phyloP scores from a whole-genome alignment of 306 rosid species.

The Mimosa pudica region DNA sequence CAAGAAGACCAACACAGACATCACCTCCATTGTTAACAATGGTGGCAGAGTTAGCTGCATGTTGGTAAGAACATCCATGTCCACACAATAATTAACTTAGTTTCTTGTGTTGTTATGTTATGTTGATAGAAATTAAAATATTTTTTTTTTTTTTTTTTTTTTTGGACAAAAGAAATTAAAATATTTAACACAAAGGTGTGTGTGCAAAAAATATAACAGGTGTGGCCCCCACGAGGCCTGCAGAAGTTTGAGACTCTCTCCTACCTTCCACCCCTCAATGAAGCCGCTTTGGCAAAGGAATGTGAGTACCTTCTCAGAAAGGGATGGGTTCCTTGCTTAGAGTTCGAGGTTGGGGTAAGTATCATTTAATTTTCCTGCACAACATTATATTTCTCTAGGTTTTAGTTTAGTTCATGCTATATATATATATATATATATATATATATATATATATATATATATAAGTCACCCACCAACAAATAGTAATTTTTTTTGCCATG shows the following conservation, averaged over 20 bases:
- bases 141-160: too few relatives aligned
- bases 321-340: conserved; percentile 81
- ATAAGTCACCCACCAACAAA: too few relatives aligned
- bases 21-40: neutral
- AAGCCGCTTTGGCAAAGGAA: conserved; percentile 37
- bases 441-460: too few relatives aligned
- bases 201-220: conserved; percentile 41
- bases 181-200: neutral
- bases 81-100: neutral
- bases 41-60: neutral
- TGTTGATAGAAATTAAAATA: neutral
- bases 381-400: too few relatives aligned
- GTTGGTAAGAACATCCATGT: neutral
- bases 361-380: too few relatives aligned
- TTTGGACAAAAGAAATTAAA: neutral
- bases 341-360: conserved; percentile 60
- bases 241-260: conserved; percentile 93
- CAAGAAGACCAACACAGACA: conserved; percentile 5
- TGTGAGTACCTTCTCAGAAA: conserved; percentile 59
- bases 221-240: conserved; percentile 71
- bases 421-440: too few relatives aligned
- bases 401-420: too few relatives aligned
- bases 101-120: neutral
- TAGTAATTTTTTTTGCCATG: too few relatives aligned
- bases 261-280: conserved; percentile 53